Evolutionary conservation across 2,329 filamentous ascomycete species (phyloP), one percentile per base, ranked within the genome.

Genomic region (Trichoderma pleuroti): DNA sequence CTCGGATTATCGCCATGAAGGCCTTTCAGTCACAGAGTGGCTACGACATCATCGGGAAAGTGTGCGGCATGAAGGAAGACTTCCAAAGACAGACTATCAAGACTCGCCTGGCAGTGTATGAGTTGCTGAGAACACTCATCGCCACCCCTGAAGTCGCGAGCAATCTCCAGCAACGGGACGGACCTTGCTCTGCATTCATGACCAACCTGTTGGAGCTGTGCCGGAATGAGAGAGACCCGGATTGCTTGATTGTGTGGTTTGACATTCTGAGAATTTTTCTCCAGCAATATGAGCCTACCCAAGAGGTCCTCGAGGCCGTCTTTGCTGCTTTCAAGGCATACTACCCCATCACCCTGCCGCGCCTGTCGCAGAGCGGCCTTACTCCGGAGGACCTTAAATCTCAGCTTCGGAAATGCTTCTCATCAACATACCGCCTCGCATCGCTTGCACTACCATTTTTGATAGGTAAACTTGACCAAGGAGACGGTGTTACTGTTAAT

Each of bases 311-410:
- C 10, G 82, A 84, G 36, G 83, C 85, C 69, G 81, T 87, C 2
- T 89, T 88, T 76, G 84, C 83, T 68, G 79, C 83, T 1, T 88
- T 88, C 77, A 88, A 88, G 16, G 85, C 85, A 34, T 90, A 89
- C 76, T 90, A 88, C 72, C 87, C 87, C 18, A 89, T 90, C 69
- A 87, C 86, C 0, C 78, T 90, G 56, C 81, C 81, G 16, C 82
- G 86, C 32, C 82, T 83, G 68, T 84, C 86, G 0, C 83, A 85
- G 28, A 84, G 84, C 39, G 82, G 83, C 7, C 83, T 89, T 49
- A 89, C 87, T 1, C 85, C 86, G 7, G 86, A 88, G 42, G 83
- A 88, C 61, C 79, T 90, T 32, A 90, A 90, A 76, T 73, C 80
- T 4, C 82, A 84, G 5, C 76, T 90, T 57, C 83, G 87, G 21